Conservation (phyloP, 352 stramenopile genomes). For the Aphanomyces euteiches region DNA sequence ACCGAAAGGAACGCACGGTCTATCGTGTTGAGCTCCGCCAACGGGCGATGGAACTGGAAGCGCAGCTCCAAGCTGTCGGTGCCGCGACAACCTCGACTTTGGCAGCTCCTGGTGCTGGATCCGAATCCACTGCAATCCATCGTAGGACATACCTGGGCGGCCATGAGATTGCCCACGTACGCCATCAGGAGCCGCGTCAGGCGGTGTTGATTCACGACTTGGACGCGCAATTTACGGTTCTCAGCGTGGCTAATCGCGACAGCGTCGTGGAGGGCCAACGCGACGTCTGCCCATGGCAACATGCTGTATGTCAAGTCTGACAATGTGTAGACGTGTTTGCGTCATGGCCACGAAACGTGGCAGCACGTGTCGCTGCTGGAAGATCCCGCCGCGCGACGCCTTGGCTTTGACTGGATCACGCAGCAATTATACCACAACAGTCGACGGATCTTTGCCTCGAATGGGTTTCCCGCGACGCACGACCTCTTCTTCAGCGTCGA, state of each 20-base stretch:
- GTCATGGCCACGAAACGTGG: slow-evolving; percentile 2
- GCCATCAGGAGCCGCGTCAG: background rate
- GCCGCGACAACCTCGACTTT: no score
- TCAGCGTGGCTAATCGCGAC: background rate
- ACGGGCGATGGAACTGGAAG: slow-evolving; percentile 8
- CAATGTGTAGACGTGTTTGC: slow-evolving; percentile 8
- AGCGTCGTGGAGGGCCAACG: background rate
- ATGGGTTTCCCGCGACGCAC: slow-evolving; percentile 4
- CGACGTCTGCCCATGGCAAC: slow-evolving; percentile 13
- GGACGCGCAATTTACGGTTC: background rate
- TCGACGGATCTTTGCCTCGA: background rate
- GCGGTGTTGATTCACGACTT: background rate
- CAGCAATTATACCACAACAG: slow-evolving; percentile 15
- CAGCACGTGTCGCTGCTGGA: slow-evolving; percentile 15
- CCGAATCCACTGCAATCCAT: background rate
- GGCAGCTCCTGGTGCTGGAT: background rate
- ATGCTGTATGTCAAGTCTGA: background rate
- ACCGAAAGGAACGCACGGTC: background rate
- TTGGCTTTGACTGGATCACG: slow-evolving; percentile 22
- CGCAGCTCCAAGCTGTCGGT: background rate
- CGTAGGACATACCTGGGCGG: slow-evolving; percentile 1
- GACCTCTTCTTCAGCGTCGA: slow-evolving; percentile 9
- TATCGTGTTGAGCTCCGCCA: slow-evolving; percentile 1
- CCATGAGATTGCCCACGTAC: background rate
- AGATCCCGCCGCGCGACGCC: background rate